Conservation (phyloP, 2,329 filamentous ascomycete genomes). For the Ophiostoma fasciatum region DNA sequence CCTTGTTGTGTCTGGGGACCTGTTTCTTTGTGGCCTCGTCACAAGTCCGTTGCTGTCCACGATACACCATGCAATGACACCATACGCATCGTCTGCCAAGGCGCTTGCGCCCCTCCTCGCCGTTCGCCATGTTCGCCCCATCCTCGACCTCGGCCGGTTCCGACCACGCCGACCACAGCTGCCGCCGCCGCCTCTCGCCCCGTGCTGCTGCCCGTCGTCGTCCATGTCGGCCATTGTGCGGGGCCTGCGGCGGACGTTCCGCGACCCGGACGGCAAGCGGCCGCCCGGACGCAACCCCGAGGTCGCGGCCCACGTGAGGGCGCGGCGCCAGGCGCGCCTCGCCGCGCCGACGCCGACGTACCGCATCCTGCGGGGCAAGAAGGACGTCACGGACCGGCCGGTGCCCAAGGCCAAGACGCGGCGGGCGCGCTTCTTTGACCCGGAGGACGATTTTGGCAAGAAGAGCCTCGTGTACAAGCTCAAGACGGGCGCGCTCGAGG, state of each 20-base stretch:
- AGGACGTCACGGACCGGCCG: slow-evolving; percentile 31
- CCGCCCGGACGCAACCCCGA: slow-evolving; percentile 4
- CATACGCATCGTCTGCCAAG: too few species aligned
- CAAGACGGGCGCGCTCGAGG: slow-evolving; percentile 29
- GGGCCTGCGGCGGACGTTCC: slow-evolving; percentile 11
- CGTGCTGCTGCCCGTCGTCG: too few species aligned
- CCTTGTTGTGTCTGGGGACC: too few species aligned
- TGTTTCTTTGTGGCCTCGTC: too few species aligned
- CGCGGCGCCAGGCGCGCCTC: slow-evolving; percentile 15
- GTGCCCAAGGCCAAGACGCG: slow-evolving; percentile 29
- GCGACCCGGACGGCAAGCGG: slow-evolving; percentile 12
- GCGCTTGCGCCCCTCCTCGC: too few species aligned
- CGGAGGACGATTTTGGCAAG: slow-evolving; percentile 34
- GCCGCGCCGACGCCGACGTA: slow-evolving; percentile 16
- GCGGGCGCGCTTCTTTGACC: slow-evolving; percentile 36
- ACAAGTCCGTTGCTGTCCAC: too few species aligned
- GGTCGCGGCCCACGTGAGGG: slow-evolving; percentile 15
- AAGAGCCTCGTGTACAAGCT: slow-evolving; percentile 39
- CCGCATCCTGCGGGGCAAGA: slow-evolving; percentile 32
- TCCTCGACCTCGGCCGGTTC: too few species aligned
- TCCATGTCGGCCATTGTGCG: slow-evolving; percentile 14
- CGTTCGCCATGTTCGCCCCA: too few species aligned
- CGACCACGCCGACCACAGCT: too few species aligned
- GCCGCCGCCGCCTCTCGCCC: too few species aligned
- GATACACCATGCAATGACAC: too few species aligned